Evolutionary conservation across 1,284 basidiomycete species (phyloP).

Genomic region (Tilletia caries): DNA sequence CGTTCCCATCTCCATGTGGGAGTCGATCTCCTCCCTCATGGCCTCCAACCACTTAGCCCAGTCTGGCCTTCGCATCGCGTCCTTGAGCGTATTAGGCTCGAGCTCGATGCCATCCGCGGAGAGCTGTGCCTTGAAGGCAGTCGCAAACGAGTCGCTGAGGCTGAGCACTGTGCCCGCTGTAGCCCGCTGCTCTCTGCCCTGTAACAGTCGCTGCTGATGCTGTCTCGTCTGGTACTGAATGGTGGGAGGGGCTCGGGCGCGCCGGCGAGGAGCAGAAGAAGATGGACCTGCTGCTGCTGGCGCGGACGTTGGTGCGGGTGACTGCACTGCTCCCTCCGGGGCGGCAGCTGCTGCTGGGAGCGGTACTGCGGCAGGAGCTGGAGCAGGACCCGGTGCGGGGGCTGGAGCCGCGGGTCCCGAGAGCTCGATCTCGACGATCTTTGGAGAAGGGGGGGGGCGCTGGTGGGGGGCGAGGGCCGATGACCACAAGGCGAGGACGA

Average conservation of each 20-base stretch:
- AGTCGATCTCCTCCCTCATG: conserved; percentile 1
- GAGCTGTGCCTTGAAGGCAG: background rate
- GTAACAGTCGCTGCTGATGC: background rate
- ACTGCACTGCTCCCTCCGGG: background rate
- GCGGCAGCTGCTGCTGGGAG: background rate
- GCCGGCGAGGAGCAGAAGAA: background rate
- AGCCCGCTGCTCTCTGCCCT: background rate
- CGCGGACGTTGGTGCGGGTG: background rate
- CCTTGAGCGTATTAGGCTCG: background rate
- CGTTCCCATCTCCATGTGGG: background rate
- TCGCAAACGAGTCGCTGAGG: background rate
- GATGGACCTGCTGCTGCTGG: background rate
- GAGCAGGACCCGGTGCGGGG: background rate
- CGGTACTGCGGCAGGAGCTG: background rate
- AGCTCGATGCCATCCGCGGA: conserved; percentile 2
- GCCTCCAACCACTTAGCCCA: conserved; percentile 5
- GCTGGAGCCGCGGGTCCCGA: no score
- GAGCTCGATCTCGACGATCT: background rate
- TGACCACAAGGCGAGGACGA: background rate
- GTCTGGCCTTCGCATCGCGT: conserved; percentile 2
- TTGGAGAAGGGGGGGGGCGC: background rate
- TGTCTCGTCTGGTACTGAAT: background rate
- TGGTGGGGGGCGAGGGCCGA: conserved; percentile 1
- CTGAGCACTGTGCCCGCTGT: background rate
- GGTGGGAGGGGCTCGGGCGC: background rate